Base-by-base conservation (phyloP, 805 yeast genomes). In the Candida sakaeoensis region DNA sequence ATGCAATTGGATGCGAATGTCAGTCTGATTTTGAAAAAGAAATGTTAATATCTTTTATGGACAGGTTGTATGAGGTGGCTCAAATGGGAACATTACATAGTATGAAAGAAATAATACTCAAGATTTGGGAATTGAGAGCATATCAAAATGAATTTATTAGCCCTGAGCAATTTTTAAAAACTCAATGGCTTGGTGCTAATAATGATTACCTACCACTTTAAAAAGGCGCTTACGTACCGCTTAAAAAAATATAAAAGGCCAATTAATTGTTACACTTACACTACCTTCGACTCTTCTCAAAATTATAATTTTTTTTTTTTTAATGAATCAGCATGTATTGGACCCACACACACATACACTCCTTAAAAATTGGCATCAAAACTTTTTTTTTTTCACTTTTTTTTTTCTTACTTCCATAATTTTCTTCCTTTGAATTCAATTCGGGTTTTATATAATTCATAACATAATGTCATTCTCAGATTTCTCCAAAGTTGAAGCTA, bases 391-490 rank as follows among this genome's bases (percentile, higher is more conserved):
- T 17, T 23, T 25, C 15, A 10, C 14, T 12, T 29, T 26, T 34
- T 38, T 33, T 26, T 33, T 24, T 33, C 22, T 14, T 21, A 30
- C 21, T 34, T 32, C 35, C 26, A 26, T 18, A 17, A 13, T 23
- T 23, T 33, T 36, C 27, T 31, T 37, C 14, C 18, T 27, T 32
- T 33, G 25, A 32, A 32, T 31, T 33, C 37, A 35, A 30, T 26
- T 39, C 45, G 33, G 32, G 26, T 42, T 26, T 21, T 21, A 21
- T 9, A 7, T 21, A 21, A 21, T 22, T 19, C 15, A 33, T 24
- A 18, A 22, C 13, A 68, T 42, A 61, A 83, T 84, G 90, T 79
- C 90, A 61, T 82, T 76, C 77, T 65, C 88, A 47, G 89, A 84
- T 66, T 84, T 83, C 79, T 78, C 91, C 53, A 83, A 82, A 70